phyloP scores from a whole-genome alignment of 2,329 filamentous ascomycete genomes.

The Colletotrichum ledebouriae region DNA sequence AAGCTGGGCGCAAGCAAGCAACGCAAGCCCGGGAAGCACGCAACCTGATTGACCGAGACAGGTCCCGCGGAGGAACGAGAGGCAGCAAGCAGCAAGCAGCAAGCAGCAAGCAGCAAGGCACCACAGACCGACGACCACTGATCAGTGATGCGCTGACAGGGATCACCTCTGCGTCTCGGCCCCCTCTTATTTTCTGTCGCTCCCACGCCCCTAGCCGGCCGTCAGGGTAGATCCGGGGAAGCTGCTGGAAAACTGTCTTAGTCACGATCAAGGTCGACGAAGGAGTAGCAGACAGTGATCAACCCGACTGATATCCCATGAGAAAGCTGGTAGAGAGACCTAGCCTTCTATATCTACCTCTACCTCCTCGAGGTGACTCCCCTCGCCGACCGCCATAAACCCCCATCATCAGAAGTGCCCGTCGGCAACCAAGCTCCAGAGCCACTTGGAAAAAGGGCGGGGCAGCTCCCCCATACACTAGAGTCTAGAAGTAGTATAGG shows the following conservation, averaged over 20 bases:
- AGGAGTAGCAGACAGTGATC: not conserved
- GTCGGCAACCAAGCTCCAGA: slow-evolving; percentile 6
- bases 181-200: slow-evolving; percentile 16
- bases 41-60: slow-evolving; percentile 2
- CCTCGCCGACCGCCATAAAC: slow-evolving; percentile 14
- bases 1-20: slow-evolving; percentile 11
- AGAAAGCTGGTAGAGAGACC: not conserved
- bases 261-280: not conserved
- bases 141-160: slow-evolving; percentile 33
- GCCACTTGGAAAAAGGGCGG: slow-evolving; percentile 16
- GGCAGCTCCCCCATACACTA: slow-evolving; percentile 30
- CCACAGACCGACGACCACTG: slow-evolving; percentile 6
- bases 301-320: not conserved
- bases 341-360: not conserved
- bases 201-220: slow-evolving; percentile 6
- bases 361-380: not conserved
- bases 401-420: slow-evolving; percentile 3
- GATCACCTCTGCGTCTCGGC: slow-evolving; percentile 28
- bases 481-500: too few species aligned
- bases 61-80: too few species aligned
- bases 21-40: not conserved
- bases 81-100: not conserved
- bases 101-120: not conserved
- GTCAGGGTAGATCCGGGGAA: slow-evolving; percentile 40
- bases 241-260: slow-evolving; percentile 14